Conservation (phyloP, 2,329 filamentous ascomycete species). For the Fusarium sp. region DNA sequence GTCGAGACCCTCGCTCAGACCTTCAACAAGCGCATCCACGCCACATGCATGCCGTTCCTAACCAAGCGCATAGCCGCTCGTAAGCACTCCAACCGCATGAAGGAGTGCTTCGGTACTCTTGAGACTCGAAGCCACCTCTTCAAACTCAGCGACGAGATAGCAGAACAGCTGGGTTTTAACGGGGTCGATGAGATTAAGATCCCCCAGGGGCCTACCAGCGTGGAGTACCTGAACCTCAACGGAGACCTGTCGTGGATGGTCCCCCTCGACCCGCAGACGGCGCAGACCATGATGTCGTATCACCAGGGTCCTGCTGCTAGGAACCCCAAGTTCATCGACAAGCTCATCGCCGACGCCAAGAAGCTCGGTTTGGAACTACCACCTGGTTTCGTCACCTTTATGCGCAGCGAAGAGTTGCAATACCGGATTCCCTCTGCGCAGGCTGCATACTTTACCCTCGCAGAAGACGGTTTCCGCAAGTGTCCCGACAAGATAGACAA, state of each 20-base stretch:
- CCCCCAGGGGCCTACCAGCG: background rate
- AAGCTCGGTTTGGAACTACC: conserved; percentile 3
- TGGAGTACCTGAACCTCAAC: conserved; percentile 4
- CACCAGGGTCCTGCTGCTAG: background rate
- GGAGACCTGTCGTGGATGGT: conserved; percentile 1
- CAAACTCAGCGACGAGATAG: background rate
- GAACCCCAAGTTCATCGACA: background rate
- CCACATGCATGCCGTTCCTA: background rate
- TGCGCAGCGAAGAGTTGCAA: background rate
- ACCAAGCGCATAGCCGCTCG: conserved; percentile 6
- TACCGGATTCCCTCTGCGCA: background rate
- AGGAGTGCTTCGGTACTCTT: background rate
- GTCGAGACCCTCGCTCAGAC: conserved; percentile 3
- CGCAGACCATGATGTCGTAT: background rate
- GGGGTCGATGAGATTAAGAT: background rate
- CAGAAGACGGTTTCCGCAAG: background rate
- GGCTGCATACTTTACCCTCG: background rate
- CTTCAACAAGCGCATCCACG: conserved; percentile 2
- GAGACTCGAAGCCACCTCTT: background rate
- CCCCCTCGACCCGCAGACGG: background rate
- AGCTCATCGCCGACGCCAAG: background rate
- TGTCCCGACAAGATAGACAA: background rate
- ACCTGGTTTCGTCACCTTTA: conserved; percentile 7
- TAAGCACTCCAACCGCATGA: conserved; percentile 4
- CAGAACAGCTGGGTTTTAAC: background rate